Evolutionary conservation across 1,139 yeast genomes (phyloP), one percentile per base, ranked within the genome.

Genomic region (Lodderomyces metapsilosis): DNA sequence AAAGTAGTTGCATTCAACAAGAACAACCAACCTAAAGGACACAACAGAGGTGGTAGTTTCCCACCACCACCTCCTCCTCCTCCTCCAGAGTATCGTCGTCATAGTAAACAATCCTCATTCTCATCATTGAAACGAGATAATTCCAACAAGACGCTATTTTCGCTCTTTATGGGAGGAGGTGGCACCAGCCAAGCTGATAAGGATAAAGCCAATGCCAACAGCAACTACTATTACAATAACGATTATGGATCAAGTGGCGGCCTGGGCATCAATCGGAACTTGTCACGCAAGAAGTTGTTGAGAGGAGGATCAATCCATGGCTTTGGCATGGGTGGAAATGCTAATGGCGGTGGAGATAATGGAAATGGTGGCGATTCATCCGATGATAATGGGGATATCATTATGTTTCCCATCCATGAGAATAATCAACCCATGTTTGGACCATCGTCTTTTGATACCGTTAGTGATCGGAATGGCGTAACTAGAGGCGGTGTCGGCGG

Each of bases 371-470:
- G 30, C 4, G 21, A 23, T 18, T 22, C 31, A 30, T 18, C 36
- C 13, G 35, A 33, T 32, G 36, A 18, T 11, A 41, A 36, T 30
- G 41, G 34, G 12, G 37, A 34, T 15, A 28, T 17, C 27, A 28
- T 16, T 15, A 64, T 64, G 67, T 62, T 62, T 48, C 78, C 54
- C 12, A 73, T 74, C 32, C 71, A 76, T 12, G 82, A 82, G 45
- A 77, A 83, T 39, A 94, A 86, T 56, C 81, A 81, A 48, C 78
- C 80, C 37, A 72, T 84, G 73, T 80, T 81, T 57, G 80, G 88
- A 16, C 71, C 78, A 48, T 77, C 87, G n/a, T 64, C n/a, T n/a
- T n/a, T 87, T 43, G 84, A 81, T 31, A 95, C 87, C 58, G 84
- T 85, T 48, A 68, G 73, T 44, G 94, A 86, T 58, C 86, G 86